Conservation (phyloP, 306 rosid genomes). For the Cyclanthera cordifolia region DNA sequence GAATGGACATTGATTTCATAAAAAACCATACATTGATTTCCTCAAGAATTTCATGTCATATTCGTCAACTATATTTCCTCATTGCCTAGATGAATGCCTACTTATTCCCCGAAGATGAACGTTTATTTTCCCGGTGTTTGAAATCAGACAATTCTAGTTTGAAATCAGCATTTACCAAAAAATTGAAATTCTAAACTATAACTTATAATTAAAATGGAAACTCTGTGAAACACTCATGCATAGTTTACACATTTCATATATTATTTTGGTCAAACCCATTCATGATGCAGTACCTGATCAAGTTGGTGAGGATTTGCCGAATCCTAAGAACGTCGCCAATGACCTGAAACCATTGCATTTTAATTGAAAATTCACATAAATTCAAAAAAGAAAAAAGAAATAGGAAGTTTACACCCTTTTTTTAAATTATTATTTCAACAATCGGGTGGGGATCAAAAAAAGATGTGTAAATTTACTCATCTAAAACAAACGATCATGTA, state of each 20-base stretch:
- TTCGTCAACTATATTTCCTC: neutral
- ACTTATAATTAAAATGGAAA: neutral
- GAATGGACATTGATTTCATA: no score
- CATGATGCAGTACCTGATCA: conserved; percentile 45
- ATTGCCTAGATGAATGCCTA: neutral
- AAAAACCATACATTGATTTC: neutral
- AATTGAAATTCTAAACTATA: neutral
- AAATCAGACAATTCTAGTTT: neutral
- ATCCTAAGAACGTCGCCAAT: conserved; percentile 86
- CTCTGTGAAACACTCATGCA: neutral
- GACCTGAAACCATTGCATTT: conserved; percentile 34
- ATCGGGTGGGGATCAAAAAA: no score
- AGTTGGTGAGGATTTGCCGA: conserved; percentile 85
- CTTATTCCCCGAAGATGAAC: neutral
- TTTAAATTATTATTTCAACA: no score
- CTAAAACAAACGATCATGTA: neutral
- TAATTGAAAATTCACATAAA: neutral
- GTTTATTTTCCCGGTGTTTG: neutral
- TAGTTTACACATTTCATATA: neutral
- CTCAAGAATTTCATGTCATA: neutral
- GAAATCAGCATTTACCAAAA: neutral
- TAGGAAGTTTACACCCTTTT: no score
- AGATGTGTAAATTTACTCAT: no score
- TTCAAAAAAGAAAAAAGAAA: no score
- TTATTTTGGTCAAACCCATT: neutral